Evolutionary conservation across 164 flowering plant species (phyloP).

Genomic region (grape (Vitis vinifera)): DNA sequence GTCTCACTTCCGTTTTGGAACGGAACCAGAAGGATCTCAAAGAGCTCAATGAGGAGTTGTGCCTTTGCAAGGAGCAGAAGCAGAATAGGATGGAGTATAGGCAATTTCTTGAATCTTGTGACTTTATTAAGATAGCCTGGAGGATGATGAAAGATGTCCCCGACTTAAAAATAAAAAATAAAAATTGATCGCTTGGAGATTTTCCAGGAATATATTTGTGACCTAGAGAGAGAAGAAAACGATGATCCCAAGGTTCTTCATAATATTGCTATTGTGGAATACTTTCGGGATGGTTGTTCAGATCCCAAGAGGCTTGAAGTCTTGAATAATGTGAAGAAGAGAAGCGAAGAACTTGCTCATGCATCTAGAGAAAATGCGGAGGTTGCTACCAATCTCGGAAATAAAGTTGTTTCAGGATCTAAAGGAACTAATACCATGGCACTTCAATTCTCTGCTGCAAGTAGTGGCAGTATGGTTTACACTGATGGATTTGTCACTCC

Average conservation of each 20-base stretch:
- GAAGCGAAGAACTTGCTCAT: conserved; percentile 62
- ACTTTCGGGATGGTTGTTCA: conserved; percentile 70
- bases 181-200: no score
- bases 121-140: no score
- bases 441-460: conserved; percentile 35
- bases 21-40: no score
- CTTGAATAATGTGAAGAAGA: conserved; percentile 62
- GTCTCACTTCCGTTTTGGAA: no score
- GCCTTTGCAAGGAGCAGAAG: no score
- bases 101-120: no score
- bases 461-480: conserved; percentile 34
- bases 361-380: conserved; percentile 72
- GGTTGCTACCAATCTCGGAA: conserved; percentile 34
- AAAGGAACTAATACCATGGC: conserved; percentile 39
- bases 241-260: conserved; percentile 59
- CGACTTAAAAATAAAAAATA: no score
- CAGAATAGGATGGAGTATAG: no score
- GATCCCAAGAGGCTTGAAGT: conserved; percentile 74
- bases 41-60: no score
- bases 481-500: conserved; percentile 71
- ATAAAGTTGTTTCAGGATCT: conserved; percentile 31
- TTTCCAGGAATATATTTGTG: no score
- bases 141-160: no score
- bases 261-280: conserved; percentile 79
- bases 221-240: no score